Evolutionary conservation across 805 yeast genomes (phyloP).

Genomic region (Myxozyma lipomycoides): DNA sequence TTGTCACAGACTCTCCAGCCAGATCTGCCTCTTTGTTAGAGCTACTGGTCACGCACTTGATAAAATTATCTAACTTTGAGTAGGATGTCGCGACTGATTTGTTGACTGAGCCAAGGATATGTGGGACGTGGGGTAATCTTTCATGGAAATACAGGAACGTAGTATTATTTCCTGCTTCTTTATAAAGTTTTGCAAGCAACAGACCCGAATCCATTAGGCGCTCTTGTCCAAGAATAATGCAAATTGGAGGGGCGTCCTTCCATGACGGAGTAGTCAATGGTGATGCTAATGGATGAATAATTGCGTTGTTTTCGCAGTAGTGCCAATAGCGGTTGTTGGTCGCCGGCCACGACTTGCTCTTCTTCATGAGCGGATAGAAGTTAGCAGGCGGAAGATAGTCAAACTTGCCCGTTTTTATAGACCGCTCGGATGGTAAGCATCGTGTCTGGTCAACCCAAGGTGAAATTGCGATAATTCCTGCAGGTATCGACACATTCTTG

Average conservation of each 20-base stretch:
- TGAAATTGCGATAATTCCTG: slow-evolving; percentile 22
- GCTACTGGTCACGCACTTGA: slow-evolving; percentile 3
- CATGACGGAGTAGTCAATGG: slow-evolving; percentile 20
- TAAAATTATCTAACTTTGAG: slow-evolving; percentile 8
- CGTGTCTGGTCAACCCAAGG: slow-evolving; percentile 28
- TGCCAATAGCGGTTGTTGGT: slow-evolving; percentile 15
- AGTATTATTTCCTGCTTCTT: slow-evolving; percentile 13
- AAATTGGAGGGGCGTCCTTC: slow-evolving; percentile 22
- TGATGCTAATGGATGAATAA: slow-evolving; percentile 24
- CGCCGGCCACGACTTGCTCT: slow-evolving; percentile 23
- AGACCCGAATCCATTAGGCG: slow-evolving; percentile 20
- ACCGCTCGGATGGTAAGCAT: slow-evolving; percentile 24
- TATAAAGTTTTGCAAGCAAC: slow-evolving; percentile 16
- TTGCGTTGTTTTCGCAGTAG: slow-evolving; percentile 22
- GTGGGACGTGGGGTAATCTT: slow-evolving; percentile 23
- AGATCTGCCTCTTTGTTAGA: background rate
- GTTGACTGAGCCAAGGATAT: slow-evolving; percentile 12
- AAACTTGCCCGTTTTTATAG: slow-evolving; percentile 9
- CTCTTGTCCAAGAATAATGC: slow-evolving; percentile 14
- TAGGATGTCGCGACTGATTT: slow-evolving; percentile 17
- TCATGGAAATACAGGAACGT: slow-evolving; percentile 21
- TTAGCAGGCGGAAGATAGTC: slow-evolving; percentile 24
- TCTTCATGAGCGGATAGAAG: slow-evolving; percentile 18
- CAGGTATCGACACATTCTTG: slow-evolving; percentile 22
- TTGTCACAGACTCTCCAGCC: slow-evolving; percentile 1